Base-by-base conservation (phyloP, 2,329 filamentous ascomycete genomes). In the Botrytis deweyae region DNA sequence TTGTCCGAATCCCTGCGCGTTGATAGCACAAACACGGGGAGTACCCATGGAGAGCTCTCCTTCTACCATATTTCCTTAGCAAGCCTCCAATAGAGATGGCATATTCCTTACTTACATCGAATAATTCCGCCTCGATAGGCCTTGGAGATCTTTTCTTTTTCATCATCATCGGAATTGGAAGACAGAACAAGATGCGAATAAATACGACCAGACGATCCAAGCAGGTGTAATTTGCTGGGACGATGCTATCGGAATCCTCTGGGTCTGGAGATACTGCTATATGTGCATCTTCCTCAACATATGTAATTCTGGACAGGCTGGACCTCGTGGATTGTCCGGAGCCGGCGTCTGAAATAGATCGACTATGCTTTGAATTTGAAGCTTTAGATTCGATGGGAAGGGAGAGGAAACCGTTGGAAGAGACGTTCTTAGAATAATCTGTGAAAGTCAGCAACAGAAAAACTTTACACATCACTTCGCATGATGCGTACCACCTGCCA, bases 21-120 rank as follows among this genome's bases (percentile, higher is more conserved):
- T 16, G 75, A 76, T 42, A 75, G 59, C 49, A 76, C 75, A 10
- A 67, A 63, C 38, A 76, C 75, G 12, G 72, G 65, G 4, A 74
- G 65, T 22, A 76, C 66, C 72, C 72, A 77, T 29, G 72, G 75
- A 36, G 72, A 75, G 16, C 65, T 52, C 25, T 67, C 65, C 46
- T 29, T 67, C 46, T 67, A 8, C 25, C 25, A 40, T 29, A 2
- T n/a, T 20, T 9, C 22, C 25, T 67, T 67, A 67, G 65, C 52
- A 18, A 49, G n/a, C 16, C 25, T 55, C 4, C 20, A 6, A 29
- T 14, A 9, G 10, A 12, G 9, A 40, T 1, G 4, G 40, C 3
- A 40, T 38, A 61, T 38, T 3, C 46, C 25, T 29, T 40, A 25
- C 46, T 40, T 67, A 55, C 65, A 55, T 55, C 25, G 16, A 36